Evolutionary conservation across 1,139 yeast genomes (phyloP), one percentile per base, ranked within the genome.

Genomic region (Hyphopichia wangnamkhiaoensis): DNA sequence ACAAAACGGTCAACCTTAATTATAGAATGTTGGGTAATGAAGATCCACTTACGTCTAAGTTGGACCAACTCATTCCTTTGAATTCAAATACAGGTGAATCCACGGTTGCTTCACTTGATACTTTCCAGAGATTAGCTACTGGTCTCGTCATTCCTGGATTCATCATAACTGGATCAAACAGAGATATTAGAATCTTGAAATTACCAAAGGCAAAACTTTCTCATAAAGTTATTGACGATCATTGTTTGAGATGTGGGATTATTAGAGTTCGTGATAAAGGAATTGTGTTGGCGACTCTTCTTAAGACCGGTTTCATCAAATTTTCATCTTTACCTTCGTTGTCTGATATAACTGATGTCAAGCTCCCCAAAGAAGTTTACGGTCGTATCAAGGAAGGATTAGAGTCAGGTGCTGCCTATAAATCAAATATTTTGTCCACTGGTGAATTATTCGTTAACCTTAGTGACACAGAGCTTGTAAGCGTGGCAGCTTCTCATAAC

Each of bases 381-480:
- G 52, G 52, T 14, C 52, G 52, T 35, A 47, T 68, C 15, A 53
- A 56, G 35, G 39, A 37, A 6, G 52, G 65, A 0, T 46, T 68
- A 28, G 58, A 52, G 9, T 43, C 59, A 1, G 62, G 56, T 3
- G 43, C 46, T 3, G 60, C 66, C 0, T 37, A 54, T 6, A 47
- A 55, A 4, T 65, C 74, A 1, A 58, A 55, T 17, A 51, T 91
- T 1, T 63, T 86, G 31, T 71, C 77, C 25, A 79, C 83, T 34
- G 98, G 98, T 14, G 95, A 89, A 49, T 63, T 89, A 4, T 69
- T 84, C 38, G 54, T 87, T 3, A 74, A 91, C 46, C 68, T 78
- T 12, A 76, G 78, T 38, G 66, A 68, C 25, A 74, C 82, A 1
- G 84, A 82, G 47, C 81, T 87, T 0, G 49, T 61, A 17, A 58